Evolutionary conservation across 169 alveolate genomes (phyloP).

Genomic region (Cryptosporidium sp.): DNA sequence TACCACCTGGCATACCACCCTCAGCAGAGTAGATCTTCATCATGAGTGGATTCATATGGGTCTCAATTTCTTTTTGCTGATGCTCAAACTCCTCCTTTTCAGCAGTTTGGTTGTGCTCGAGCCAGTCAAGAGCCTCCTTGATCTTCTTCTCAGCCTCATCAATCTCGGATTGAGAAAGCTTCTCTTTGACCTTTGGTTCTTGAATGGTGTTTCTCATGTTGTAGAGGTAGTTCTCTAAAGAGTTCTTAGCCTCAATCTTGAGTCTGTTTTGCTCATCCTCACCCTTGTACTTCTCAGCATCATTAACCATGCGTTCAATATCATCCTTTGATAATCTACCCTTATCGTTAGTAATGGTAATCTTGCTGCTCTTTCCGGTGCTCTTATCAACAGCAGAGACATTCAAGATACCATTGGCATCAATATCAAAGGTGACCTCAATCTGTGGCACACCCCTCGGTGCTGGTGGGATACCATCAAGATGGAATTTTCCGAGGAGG

Average conservation of each 20-base stretch:
- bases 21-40: conserved; percentile 91
- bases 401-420: conserved; percentile 94
- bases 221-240: conserved; percentile 91
- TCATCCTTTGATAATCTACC: conserved; percentile 94
- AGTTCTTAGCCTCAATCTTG: conserved; percentile 93
- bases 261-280: conserved; percentile 90
- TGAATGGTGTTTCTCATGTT: conserved; percentile 90
- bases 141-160: conserved; percentile 92
- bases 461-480: conserved; percentile 95
- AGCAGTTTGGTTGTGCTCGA: conserved; percentile 94
- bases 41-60: conserved; percentile 94
- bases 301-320: conserved; percentile 94
- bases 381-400: conserved; percentile 96
- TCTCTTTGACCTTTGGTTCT: conserved; percentile 94
- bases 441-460: conserved; percentile 96
- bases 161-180: conserved; percentile 89
- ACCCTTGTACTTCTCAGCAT: conserved; percentile 94
- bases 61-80: conserved; percentile 95
- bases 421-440: conserved; percentile 96
- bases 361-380: conserved; percentile 93
- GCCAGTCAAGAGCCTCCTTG: conserved; percentile 92
- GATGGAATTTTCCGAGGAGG: conserved; percentile 94
- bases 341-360: conserved; percentile 94
- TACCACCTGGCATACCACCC: conserved; percentile 90
- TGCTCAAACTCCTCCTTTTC: conserved; percentile 93